A percentile compares a stretch with the other conserved stretches of the same genome.
Evolutionary conservation across 768 basidiomycete species (phyloP).

Genomic region (Auricularia auricula-judae): DNA sequence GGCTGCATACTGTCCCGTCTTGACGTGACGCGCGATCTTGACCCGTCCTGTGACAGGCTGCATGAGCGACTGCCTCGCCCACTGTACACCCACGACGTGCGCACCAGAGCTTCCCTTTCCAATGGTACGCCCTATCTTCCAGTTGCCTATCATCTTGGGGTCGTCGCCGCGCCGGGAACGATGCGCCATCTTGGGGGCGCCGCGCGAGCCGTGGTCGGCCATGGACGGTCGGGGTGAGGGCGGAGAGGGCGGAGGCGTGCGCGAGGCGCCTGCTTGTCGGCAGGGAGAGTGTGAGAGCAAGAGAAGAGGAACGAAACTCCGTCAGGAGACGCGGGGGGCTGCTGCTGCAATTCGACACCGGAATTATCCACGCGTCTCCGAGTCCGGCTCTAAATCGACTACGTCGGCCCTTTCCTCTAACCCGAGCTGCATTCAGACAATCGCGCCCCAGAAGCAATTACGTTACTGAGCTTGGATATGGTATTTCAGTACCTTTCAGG

Average conservation of each 20-base stretch:
- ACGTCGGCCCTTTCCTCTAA: background rate
- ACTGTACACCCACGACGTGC: constrained; percentile 7
- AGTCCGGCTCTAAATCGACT: background rate
- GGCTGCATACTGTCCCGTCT: constrained; percentile 85
- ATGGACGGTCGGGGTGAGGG: background rate
- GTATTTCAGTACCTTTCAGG: too few species aligned
- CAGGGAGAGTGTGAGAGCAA: background rate
- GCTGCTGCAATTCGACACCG: background rate
- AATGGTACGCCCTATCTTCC: constrained; percentile 30
- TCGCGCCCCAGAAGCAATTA: too few species aligned
- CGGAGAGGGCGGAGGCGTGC: background rate
- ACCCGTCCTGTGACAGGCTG: constrained; percentile 42
- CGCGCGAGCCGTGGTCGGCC: background rate
- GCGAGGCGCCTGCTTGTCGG: too few species aligned
- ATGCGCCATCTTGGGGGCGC: background rate
- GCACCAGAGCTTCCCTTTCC: constrained; percentile 29
- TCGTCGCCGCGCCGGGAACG: constrained; percentile 1
- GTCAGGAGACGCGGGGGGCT: background rate
- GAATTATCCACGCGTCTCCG: background rate
- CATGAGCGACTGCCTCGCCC: background rate
- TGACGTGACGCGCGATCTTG: constrained; percentile 79
- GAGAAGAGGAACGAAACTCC: background rate
- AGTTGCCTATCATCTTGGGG: constrained; percentile 26
- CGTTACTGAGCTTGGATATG: too few species aligned
- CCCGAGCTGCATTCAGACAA: background rate